Conservation (phyloP, 1,284 basidiomycete species). For the Boletus semigastroideus region DNA sequence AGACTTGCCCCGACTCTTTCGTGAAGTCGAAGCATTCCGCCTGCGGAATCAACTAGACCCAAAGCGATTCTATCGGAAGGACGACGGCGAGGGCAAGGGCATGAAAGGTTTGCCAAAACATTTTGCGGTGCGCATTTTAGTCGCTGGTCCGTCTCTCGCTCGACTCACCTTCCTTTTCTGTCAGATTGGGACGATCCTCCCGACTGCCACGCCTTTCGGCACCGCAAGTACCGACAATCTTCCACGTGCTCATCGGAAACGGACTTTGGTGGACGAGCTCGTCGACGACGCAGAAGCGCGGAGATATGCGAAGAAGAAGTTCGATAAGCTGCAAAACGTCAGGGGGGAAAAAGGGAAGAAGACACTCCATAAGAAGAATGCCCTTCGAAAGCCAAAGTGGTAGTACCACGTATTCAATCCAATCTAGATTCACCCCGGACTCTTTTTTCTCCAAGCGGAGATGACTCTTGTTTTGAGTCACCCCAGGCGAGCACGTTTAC, state of each 20-base stretch:
- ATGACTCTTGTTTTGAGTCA: background rate
- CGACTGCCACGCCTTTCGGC: constrained; percentile 75
- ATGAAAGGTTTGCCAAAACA: constrained; percentile 86
- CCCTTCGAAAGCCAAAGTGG: constrained; percentile 67
- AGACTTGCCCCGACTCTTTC: constrained; percentile 80
- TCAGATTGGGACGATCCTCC: constrained; percentile 86
- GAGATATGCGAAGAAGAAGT: constrained; percentile 93
- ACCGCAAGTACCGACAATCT: constrained; percentile 72
- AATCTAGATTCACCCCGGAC: constrained; percentile 2
- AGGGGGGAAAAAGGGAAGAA: constrained; percentile 74
- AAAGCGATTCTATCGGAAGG: constrained; percentile 90
- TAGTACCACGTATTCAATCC: constrained; percentile 35
- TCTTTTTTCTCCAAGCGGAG: background rate
- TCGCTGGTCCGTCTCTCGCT: constrained; percentile 2
- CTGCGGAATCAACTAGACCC: constrained; percentile 93
- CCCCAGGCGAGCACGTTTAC: background rate
- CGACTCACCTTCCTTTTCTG: constrained; percentile 11
- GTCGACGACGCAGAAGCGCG: constrained; percentile 85
- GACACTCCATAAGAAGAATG: constrained; percentile 69
- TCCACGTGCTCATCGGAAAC: constrained; percentile 65
- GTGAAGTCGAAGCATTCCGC: constrained; percentile 91
- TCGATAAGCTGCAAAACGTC: constrained; percentile 76
- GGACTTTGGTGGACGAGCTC: constrained; percentile 86
- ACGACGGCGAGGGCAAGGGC: constrained; percentile 81
- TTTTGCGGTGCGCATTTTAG: constrained; percentile 67